Evolutionary conservation across 805 yeast species (phyloP).

Genomic region (Kluyveromyces wickerhamii): DNA sequence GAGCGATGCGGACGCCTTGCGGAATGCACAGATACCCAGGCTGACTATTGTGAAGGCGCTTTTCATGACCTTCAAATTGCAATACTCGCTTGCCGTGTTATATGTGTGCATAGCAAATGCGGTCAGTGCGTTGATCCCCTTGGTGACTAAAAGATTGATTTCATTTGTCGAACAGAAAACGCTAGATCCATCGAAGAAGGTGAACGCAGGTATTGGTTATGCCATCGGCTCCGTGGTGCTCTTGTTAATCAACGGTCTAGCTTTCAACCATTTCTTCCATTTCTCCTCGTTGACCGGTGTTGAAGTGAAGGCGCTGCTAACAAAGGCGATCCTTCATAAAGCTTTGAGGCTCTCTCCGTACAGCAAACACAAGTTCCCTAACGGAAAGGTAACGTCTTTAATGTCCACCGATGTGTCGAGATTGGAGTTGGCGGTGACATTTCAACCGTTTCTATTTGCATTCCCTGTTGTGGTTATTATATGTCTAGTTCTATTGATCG

Average conservation of each 20-base stretch:
- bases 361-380: conserved; percentile 53
- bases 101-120: conserved; percentile 43
- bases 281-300: conserved; percentile 59
- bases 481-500: conserved; percentile 53
- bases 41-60: conserved; percentile 36
- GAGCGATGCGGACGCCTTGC: conserved; percentile 33
- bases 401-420: conserved; percentile 78
- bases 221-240: conserved; percentile 61
- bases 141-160: conserved; percentile 58
- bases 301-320: conserved; percentile 59
- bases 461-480: conserved; percentile 60
- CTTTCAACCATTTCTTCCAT: conserved; percentile 58
- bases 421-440: conserved; percentile 67
- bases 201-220: conserved; percentile 64
- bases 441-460: conserved; percentile 54
- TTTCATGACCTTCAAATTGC: conserved; percentile 42
- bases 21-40: conserved; percentile 21
- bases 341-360: conserved; percentile 52
- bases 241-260: conserved; percentile 40
- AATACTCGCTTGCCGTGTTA: conserved; percentile 37
- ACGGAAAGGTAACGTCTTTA: conserved; percentile 65
- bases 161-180: conserved; percentile 50
- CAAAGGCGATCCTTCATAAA: conserved; percentile 63
- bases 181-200: conserved; percentile 33
- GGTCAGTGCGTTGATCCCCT: conserved; percentile 49